Percentiles rank a stretch among this genome's conserved stretches.
Evolutionary conservation across 2,329 filamentous ascomycete species (phyloP).

Genomic region (Nigrospora sphaerica): DNA sequence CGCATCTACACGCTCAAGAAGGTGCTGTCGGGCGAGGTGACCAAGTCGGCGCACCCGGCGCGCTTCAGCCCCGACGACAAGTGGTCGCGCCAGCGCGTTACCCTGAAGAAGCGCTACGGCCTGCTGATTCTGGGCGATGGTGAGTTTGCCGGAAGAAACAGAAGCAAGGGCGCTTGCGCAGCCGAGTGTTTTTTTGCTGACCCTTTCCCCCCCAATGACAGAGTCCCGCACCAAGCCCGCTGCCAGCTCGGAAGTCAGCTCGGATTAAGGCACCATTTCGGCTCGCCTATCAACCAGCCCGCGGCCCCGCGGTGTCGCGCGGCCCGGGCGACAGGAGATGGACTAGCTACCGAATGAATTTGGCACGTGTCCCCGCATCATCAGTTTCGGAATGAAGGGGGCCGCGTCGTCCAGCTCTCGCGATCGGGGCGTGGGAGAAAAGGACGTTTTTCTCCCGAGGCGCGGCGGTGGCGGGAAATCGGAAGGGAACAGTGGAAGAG

Average conservation of each 20-base stretch:
- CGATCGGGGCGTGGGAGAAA: neutral
- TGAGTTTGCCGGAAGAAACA: slow-evolving; percentile 22
- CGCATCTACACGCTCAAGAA: slow-evolving; percentile 95
- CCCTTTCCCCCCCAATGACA: neutral
- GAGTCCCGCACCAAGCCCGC: neutral
- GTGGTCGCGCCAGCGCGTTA: slow-evolving; percentile 93
- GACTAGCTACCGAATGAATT: too few relatives aligned
- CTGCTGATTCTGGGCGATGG: slow-evolving; percentile 77
- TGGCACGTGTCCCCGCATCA: too few relatives aligned
- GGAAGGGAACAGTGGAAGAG: neutral
- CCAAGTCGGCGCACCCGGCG: slow-evolving; percentile 92
- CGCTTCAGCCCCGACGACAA: slow-evolving; percentile 98
- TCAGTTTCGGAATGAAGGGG: too few relatives aligned
- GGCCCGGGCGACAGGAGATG: too few relatives aligned
- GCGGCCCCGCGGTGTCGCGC: too few relatives aligned
- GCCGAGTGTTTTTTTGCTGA: neutral
- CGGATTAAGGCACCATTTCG: too few relatives aligned
- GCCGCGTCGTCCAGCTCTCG: neutral
- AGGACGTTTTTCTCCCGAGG: neutral
- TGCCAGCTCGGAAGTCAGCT: too few relatives aligned
- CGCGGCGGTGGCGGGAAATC: neutral
- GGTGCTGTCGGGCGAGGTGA: slow-evolving; percentile 73
- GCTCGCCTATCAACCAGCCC: too few relatives aligned
- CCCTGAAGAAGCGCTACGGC: slow-evolving; percentile 87
- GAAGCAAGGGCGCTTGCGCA: too few relatives aligned